Evolutionary conservation across 805 yeast genomes (phyloP), one percentile per base, ranked within the genome.

Genomic region (Candida ascalaphidarum): DNA sequence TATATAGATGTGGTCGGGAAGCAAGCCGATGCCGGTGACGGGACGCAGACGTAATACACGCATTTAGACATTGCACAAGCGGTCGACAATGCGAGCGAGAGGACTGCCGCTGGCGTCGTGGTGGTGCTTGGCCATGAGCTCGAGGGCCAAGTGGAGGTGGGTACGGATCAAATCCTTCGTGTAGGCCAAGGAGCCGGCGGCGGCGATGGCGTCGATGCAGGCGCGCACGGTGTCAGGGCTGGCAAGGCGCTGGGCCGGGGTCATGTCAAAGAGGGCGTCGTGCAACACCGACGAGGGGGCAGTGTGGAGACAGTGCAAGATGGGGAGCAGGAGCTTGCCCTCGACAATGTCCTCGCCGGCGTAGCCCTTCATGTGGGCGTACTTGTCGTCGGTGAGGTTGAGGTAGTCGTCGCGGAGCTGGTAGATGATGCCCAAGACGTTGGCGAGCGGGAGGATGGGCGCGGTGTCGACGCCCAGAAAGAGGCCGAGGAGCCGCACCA

Each of bases 311-410:
- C 23, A 44, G 50, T 84, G 92, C 11, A 88, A 68, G 2, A 88
- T 74, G 0, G 96, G 96, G 37, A 83, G 81, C 1, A 95, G 83
- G 34, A 81, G 72, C 52, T 86, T 88, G 0, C 96, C 96, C 49
- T 88, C 96, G 0, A 85, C 74, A 17, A 88, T 67, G 46, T 88
- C 97, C 43, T 88, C 96, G 5, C 65, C 62, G 29, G 84, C 74
- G 37, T 70, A 70, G 3, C 66, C 66, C 2, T 94, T 95, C 65
- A 83, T 81, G 46, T 74, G 75, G 14, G 59, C 49, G 26, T 65
- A 56, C 8, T 55, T 53, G 14, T 59, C 63, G 28, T 74, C 68
- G 15, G 66, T 65, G 29, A 88, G 53, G 44, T 88, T 88, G 39
- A 81, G 50, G 35, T 77, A 79, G 50, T 88, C 97, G 50, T 88